These are phyloP conservation scores for Larix kaempferi DNA, from an alignment of 75 land plant genomes.

Conservation along the genomic window DNA sequence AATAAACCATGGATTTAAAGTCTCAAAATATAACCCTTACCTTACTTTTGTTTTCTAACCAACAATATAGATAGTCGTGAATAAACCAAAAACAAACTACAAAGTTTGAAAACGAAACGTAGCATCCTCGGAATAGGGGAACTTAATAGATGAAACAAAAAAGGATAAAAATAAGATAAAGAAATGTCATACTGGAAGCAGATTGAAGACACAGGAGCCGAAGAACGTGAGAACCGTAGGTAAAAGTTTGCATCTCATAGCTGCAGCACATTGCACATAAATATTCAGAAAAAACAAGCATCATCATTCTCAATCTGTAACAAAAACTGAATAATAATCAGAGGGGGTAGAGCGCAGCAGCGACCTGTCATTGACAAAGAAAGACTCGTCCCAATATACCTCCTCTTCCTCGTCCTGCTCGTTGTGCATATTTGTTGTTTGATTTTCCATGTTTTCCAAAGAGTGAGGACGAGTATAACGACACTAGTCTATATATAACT, in stretches of 20 bases:
- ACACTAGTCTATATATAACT: too few relatives aligned
- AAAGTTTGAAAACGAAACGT: too few relatives aligned
- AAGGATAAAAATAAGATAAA: too few relatives aligned
- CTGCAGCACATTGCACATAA: neutral
- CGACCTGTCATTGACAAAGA: conserved; percentile 8
- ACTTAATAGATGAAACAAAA: too few relatives aligned
- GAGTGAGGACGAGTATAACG: too few relatives aligned
- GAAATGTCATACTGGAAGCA: neutral
- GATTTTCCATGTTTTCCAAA: neutral
- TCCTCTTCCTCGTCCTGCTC: neutral
- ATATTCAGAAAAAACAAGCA: neutral
- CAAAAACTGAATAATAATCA: neutral
- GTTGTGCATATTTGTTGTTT: neutral
- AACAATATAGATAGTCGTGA: too few relatives aligned
- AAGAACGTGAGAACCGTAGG: conserved; percentile 11
- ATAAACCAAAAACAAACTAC: too few relatives aligned
- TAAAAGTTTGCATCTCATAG: conserved; percentile 6
- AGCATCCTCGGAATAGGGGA: too few relatives aligned
- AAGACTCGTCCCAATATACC: neutral
- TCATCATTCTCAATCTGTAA: neutral
- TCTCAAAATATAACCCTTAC: too few relatives aligned
- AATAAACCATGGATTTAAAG: too few relatives aligned
- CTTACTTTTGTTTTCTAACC: too few relatives aligned
- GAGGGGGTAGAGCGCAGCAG: too few relatives aligned
- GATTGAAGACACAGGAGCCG: conserved; percentile 7